Evolutionary conservation across 73 alveolate genomes (phyloP), one percentile per base, ranked within the genome.

Genomic region (Tetrahymena thermophila): DNA sequence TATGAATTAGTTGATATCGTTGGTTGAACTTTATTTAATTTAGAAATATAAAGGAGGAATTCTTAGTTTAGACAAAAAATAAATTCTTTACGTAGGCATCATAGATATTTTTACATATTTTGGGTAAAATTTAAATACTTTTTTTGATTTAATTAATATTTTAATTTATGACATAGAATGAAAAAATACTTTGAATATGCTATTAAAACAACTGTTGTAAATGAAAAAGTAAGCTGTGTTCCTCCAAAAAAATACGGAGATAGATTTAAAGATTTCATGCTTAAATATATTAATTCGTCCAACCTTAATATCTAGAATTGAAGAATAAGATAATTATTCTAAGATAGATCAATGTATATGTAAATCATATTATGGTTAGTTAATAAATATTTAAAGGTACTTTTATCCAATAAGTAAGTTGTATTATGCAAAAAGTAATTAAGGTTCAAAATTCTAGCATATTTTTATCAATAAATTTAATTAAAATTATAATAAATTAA

Each of bases 51-150:
- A 98, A 71, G 98, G 98, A 38, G 99, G 99, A 23, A 98, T 98
- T 71, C 85, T 95, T 15, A 94, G 98, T 34, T 85, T 93, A 37
- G 98, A 97, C 95, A 85, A 96, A 37, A 96, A 96, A 58, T 85
- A 96, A 85, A 94, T 99, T 38, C 97, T 97, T 85, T 98, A 96
- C 95, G 95, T 98, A 50, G 99, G 99, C 0, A 97, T 99, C 7
- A 99, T 99, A 23, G 99, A 99, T 96, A 99, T 98, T 56, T 97
- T 99, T 83, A 98, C 99, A 31, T 95, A 84, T 42, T 97, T 56
- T 50, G 96, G 97, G 50, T 89, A 85, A 38, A 38, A 11, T 38
- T 85, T 85, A 10, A 0, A 15, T n/a, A 28, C n/a, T 11, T 21
- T 85, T n/a, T 10, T 35, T 38, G n/a, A 28, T n/a, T 38, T 85